Base-by-base conservation (phyloP, 1,284 basidiomycete genomes). In the Rhodotorula mucilaginosa region DNA sequence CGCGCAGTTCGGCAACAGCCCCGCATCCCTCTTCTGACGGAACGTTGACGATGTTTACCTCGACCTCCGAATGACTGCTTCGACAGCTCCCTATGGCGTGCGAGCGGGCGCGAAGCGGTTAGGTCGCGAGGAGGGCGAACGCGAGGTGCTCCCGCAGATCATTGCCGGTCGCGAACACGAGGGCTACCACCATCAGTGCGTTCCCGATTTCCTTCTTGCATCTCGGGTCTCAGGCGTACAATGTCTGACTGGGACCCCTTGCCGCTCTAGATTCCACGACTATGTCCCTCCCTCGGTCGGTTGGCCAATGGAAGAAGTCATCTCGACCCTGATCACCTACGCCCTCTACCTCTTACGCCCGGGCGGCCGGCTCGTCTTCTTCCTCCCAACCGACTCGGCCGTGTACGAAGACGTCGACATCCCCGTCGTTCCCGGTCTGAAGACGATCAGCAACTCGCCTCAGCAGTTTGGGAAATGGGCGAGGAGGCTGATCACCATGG, bases 391-490 rank as follows among this genome's bases (percentile, higher is more conserved):
- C 0, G 90, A 95, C 29, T 92, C 88, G 21, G 93, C 94, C 62
- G 90, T 93, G 67, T 97, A 94, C 79, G 87, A 89, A 74, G 90
- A 92, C 75, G 84, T 95, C 2, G 94, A 97, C 79, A 84, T 97
- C 3, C 86, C 86, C 0, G 81, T 86, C 46, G 84, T 88, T 0
- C 89, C 91, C 49, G 94, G 93, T 1, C 93, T 99, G 89, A 88
- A 88, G 77, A 82, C 94, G 21, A 85, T 93, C 46, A 89, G 90
- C 0, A 97, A 97, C 80, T 94, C 91, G 58, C 82, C 94, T 76
- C 96, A 99, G 81, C 89, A 92, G 79, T 99, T 97, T 80, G 95
- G 94, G 19, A 90, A 89, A 52, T 99, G 96, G 96, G 93, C 93
- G 4, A 85, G 96, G 72, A 83, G 94, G 79, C 84, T 97, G 44